These are phyloP conservation scores for Butyriboletus loyo DNA, from an alignment of 768 basidiomycete genomes.

Conservation along the genomic window DNA sequence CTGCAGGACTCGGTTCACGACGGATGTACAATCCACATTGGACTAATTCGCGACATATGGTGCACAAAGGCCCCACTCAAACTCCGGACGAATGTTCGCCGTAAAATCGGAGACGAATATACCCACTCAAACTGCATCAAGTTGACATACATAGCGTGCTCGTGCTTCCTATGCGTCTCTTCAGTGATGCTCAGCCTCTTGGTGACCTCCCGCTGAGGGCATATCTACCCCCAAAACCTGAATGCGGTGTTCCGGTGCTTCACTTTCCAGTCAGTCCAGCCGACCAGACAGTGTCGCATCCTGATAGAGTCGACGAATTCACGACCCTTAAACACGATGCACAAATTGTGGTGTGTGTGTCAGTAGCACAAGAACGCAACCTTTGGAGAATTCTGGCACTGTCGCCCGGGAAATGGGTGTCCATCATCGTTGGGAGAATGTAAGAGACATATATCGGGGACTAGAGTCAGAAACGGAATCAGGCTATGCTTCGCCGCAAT, in stretches of 20 bases:
- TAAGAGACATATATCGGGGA: constrained; percentile 40
- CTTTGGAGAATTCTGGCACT: constrained; percentile 53
- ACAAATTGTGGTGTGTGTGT: constrained; percentile 74
- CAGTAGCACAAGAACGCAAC: constrained; percentile 56
- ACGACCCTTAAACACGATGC: constrained; percentile 58
- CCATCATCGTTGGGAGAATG: constrained; percentile 33
- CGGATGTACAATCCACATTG: too few relatives aligned
- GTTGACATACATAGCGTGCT: too few relatives aligned
- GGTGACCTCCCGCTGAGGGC: too few relatives aligned
- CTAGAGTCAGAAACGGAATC: constrained; percentile 67
- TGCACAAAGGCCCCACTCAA: background rate
- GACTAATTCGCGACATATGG: too few relatives aligned
- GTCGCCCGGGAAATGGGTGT: constrained; percentile 75
- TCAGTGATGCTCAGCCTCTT: too few relatives aligned
- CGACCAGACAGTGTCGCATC: constrained; percentile 62
- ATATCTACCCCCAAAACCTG: too few relatives aligned
- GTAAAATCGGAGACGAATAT: too few relatives aligned
- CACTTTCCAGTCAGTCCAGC: constrained; percentile 78
- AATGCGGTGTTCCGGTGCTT: too few relatives aligned
- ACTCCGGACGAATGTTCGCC: too few relatives aligned
- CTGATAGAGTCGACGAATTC: constrained; percentile 22
- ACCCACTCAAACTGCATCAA: too few relatives aligned
- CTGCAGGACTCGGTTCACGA: too few relatives aligned
- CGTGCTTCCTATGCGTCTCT: too few relatives aligned
- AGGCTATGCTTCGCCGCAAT: constrained; percentile 90